Conservation (phyloP, 2,329 filamentous ascomycete species). For the Monosporascus cannonballus region DNA sequence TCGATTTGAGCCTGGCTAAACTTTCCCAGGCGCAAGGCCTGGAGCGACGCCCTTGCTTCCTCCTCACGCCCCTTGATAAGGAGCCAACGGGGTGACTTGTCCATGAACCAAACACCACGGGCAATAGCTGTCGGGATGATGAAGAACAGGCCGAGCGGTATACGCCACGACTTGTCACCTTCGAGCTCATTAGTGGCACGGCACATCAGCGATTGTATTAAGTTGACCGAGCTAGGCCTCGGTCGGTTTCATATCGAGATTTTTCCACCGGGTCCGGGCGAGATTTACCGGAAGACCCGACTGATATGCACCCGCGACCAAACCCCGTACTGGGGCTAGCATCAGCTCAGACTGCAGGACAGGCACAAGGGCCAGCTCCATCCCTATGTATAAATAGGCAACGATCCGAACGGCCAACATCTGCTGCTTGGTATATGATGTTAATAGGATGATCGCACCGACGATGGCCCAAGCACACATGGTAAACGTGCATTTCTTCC, state of each 20-base stretch:
- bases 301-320: conserved; percentile 30
- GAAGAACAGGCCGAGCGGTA: conserved; percentile 29
- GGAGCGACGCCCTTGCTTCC: conserved; percentile 21
- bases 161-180: conserved; percentile 23
- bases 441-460: conserved; percentile 26
- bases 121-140: conserved; percentile 24
- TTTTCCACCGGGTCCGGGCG: neutral
- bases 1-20: conserved; percentile 19
- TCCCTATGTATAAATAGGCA: conserved; percentile 33
- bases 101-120: conserved; percentile 20
- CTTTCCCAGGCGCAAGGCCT: conserved; percentile 16
- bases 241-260: too few relatives aligned
- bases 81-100: conserved; percentile 22
- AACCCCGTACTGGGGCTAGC: conserved; percentile 23
- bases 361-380: conserved; percentile 32
- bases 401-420: conserved; percentile 29
- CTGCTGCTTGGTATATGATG: conserved; percentile 22
- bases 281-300: conserved; percentile 22
- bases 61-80: conserved; percentile 19
- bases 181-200: too few relatives aligned
- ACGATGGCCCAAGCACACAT: conserved; percentile 31
- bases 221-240: too few relatives aligned
- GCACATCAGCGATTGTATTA: too few relatives aligned
- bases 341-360: conserved; percentile 29
- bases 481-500: conserved; percentile 28